Base-by-base conservation (phyloP, 2,329 filamentous ascomycete species). In the Hansfordia pulvinata region DNA sequence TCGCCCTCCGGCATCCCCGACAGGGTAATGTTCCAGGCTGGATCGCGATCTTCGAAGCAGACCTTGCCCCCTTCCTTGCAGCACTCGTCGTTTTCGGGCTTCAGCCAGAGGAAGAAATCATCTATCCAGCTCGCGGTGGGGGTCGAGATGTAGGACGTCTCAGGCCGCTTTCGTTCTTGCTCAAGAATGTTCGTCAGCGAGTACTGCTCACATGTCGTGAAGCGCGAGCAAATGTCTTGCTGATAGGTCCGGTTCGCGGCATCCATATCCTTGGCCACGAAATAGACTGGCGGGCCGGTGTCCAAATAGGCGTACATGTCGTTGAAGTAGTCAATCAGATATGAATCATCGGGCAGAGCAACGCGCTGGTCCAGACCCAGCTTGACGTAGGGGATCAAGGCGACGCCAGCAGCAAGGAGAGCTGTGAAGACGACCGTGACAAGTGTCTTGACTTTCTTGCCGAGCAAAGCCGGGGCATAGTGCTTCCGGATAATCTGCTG, bases 31-130 rank as follows among this genome's bases (percentile, higher is more conserved):
- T 93, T 94, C 88, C 88, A 98, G 0, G 76, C 60, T 2, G 84
- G 84, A 12, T 75, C 54, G 21, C 86, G 75, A 34, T 75, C 62
- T 15, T 70, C 71, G 44, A 98, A 94, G 53, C 90, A 98, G 2
- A 76, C 62, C 39, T 74, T 60, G 23, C 70, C 70, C 26, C 72
- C 47, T 32, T 88, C 76, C 19, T 80, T 64, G 41, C 82, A 94
- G 56, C 67, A 76, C 26, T 66, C 58, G 23, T 85, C 79, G 22
- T 83, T 69, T 27, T 74, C 69, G 0, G 90, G 90, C 40, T 96
- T 93, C n/a, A 96, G 60, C 88, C 90, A 98, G 32, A 83, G 68
- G 54, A 96, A 84, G 55, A 84, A 96, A 47, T 98, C 90, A 38
- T 98, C 90, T 11, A 98, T 69, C 90, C 90, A 98, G 50, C 81